These are phyloP conservation scores for Penicillium hesseltinei DNA, from an alignment of 2,329 filamentous ascomycete genomes.

Conservation along the genomic window DNA sequence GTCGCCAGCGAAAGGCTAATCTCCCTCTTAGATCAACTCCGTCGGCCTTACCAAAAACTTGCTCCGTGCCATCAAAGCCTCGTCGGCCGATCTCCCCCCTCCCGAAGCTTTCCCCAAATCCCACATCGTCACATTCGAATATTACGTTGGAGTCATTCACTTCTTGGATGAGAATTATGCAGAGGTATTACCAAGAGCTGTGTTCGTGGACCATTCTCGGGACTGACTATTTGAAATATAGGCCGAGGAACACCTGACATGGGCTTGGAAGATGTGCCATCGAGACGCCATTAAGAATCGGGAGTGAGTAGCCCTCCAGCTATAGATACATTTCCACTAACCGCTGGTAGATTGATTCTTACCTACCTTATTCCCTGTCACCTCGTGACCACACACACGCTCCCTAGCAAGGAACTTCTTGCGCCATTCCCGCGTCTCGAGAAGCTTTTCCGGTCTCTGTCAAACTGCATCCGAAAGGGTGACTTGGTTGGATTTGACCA, in stretches of 20 bases:
- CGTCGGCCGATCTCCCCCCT: slow-evolving; percentile 74
- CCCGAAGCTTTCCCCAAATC: slow-evolving; percentile 79
- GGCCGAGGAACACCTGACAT: slow-evolving; percentile 76
- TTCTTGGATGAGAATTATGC: slow-evolving; percentile 94
- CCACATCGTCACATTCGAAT: slow-evolving; percentile 93
- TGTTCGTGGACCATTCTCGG: not conserved
- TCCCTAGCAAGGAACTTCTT: slow-evolving; percentile 72
- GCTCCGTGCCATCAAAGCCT: slow-evolving; percentile 76
- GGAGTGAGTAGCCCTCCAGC: slow-evolving; percentile 59
- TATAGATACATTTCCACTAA: slow-evolving; percentile 21
- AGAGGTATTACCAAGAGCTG: slow-evolving; percentile 52
- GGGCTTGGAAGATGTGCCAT: slow-evolving; percentile 81
- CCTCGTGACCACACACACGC: slow-evolving; percentile 79
- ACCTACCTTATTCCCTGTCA: slow-evolving; percentile 94
- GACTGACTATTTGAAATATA: slow-evolving; percentile 34
- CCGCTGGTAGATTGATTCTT: slow-evolving; percentile 68
- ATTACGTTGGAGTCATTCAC: slow-evolving; percentile 88
- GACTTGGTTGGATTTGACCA: slow-evolving; percentile 81
- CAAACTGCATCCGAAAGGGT: slow-evolving; percentile 74
- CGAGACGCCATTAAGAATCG: slow-evolving; percentile 70
- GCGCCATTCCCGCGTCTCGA: slow-evolving; percentile 73
- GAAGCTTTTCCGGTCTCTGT: slow-evolving; percentile 73
- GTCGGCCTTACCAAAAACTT: slow-evolving; percentile 88
- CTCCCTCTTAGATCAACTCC: slow-evolving; percentile 63
- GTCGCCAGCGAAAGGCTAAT: slow-evolving; percentile 12